A percentile compares a stretch with the other conserved stretches of the same genome.
These are phyloP conservation scores for Fusarium hainanense DNA, from an alignment of 2,329 filamentous ascomycete species.

Conservation along the genomic window DNA sequence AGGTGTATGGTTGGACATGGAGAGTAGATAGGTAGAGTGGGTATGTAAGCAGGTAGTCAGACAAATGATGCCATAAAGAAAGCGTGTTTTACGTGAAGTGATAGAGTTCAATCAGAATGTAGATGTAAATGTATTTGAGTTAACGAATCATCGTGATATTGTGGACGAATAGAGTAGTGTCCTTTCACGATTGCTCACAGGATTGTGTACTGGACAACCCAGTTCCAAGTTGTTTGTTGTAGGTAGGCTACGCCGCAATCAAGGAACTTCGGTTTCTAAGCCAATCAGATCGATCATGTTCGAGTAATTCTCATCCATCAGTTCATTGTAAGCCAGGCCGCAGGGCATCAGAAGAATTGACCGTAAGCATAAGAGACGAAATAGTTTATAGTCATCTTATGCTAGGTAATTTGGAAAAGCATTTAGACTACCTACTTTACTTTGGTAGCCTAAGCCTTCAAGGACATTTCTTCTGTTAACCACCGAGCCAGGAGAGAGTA, in stretches of 20 bases:
- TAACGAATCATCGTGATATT: background rate
- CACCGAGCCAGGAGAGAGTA: too few species aligned
- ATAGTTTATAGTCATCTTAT: too few species aligned
- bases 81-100: background rate
- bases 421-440: too few species aligned
- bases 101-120: background rate
- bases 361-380: too few species aligned
- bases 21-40: background rate
- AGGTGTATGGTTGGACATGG: background rate
- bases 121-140: background rate
- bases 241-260: background rate
- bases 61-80: background rate
- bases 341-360: too few species aligned
- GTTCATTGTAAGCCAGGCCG: background rate
- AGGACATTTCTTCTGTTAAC: too few species aligned
- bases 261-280: background rate
- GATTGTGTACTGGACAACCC: background rate
- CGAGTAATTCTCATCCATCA: background rate
- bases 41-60: background rate
- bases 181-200: background rate
- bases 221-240: background rate
- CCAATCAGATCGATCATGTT: slow-evolving; percentile 21
- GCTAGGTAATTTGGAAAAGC: too few species aligned
- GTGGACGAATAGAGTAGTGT: background rate
- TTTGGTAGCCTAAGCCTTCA: too few species aligned